Evolutionary conservation across 2,329 filamentous ascomycete species (phyloP).

Genomic region (Fusarium sp.): DNA sequence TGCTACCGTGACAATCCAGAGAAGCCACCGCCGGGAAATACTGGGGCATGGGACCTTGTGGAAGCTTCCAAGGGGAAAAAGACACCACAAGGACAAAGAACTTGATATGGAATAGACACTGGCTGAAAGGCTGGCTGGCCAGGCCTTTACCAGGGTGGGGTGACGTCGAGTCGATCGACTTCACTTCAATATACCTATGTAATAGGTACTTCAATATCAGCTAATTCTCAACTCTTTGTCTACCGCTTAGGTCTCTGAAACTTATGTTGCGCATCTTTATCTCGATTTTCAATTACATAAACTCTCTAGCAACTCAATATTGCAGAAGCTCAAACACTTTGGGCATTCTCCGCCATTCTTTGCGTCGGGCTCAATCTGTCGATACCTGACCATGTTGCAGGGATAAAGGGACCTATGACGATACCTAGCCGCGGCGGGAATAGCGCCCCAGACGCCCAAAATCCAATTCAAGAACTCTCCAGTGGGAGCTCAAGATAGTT

Average conservation of each 20-base stretch:
- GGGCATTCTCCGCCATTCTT: constrained; percentile 7
- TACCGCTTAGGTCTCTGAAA: not conserved
- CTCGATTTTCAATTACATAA: not conserved
- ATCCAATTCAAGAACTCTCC: constrained; percentile 21
- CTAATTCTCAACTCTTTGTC: constrained; percentile 2
- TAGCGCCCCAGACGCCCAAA: constrained; percentile 35
- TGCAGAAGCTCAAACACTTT: constrained; percentile 4
- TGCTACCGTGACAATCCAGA: constrained; percentile 35
- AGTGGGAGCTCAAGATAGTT: constrained; percentile 14
- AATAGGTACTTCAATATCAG: constrained; percentile 21
- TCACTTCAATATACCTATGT: constrained; percentile 3
- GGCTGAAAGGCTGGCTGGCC: constrained; percentile 22
- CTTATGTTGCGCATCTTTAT: not conserved
- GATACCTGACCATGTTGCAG: constrained; percentile 43
- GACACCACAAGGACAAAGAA: constrained; percentile 27
- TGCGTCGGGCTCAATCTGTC: constrained; percentile 41
- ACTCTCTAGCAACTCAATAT: constrained; percentile 2
- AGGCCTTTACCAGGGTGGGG: constrained; percentile 24
- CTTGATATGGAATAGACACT: constrained; percentile 38
- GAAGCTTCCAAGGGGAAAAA: constrained; percentile 50
- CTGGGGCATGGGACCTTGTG: constrained; percentile 55
- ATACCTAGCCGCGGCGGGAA: constrained; percentile 39
- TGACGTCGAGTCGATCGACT: constrained; percentile 49
- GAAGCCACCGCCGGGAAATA: constrained; percentile 41
- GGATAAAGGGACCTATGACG: constrained; percentile 46